These are phyloP conservation scores for Macrolepiota fuliginosa DNA, from an alignment of 768 basidiomycete genomes.

Conservation along the genomic window DNA sequence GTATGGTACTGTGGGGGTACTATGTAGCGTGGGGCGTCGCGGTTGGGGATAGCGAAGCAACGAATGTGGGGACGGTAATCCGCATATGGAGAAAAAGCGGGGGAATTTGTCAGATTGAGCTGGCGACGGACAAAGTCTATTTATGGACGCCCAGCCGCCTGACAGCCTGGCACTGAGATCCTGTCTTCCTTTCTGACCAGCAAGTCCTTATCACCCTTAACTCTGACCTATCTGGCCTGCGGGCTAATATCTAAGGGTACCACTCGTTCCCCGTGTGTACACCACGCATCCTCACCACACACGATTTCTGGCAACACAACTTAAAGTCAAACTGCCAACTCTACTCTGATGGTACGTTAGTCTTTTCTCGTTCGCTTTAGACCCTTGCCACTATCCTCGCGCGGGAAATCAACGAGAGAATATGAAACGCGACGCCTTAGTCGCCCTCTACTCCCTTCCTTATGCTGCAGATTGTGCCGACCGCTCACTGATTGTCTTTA, in stretches of 20 bases:
- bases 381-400: neutral
- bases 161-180: slow-evolving; percentile 8
- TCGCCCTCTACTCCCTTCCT: neutral
- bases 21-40: neutral
- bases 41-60: neutral
- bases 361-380: slow-evolving; percentile 14
- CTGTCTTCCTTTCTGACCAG: slow-evolving; percentile 11
- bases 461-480: neutral
- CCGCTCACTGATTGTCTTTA: neutral
- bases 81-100: slow-evolving; percentile 24
- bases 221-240: neutral
- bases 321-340: neutral
- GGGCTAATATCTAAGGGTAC: neutral
- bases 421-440: neutral
- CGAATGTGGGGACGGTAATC: slow-evolving; percentile 7
- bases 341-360: slow-evolving; percentile 3
- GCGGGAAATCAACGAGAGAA: neutral
- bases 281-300: neutral
- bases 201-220: slow-evolving; percentile 7
- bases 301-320: neutral
- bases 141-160: slow-evolving; percentile 12
- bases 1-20: neutral
- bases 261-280: neutral
- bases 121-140: slow-evolving; percentile 12
- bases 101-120: slow-evolving; percentile 25